Percentiles rank a stretch among this genome's conserved stretches.
Evolutionary conservation across 352 stramenopile species (phyloP).

Genomic region (Phytophthora syringae): DNA sequence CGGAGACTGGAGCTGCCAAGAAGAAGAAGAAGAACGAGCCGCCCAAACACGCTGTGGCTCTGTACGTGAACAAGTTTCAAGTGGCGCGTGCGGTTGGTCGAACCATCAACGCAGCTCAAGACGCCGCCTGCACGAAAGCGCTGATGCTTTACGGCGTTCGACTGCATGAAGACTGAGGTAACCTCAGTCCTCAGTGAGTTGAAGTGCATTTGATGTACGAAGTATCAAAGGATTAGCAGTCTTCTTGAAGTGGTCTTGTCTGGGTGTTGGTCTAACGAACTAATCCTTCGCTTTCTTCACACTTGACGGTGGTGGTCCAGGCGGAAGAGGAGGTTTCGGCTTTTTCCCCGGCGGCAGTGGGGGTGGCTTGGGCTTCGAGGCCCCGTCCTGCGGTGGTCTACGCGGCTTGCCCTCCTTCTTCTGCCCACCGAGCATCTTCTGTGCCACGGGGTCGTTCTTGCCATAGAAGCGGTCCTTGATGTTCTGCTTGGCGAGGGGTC

Average conservation of each 20-base stretch:
- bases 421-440: constrained; percentile 84
- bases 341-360: constrained; percentile 60
- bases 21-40: constrained; percentile 33
- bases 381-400: constrained; percentile 23
- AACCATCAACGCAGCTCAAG: constrained; percentile 74
- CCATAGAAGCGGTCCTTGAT: constrained; percentile 95
- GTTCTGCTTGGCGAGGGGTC: constrained; percentile 96
- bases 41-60: constrained; percentile 58
- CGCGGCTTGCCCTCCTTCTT: constrained; percentile 30
- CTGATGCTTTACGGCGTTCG: constrained; percentile 72
- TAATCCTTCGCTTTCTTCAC: constrained; percentile 33
- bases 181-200: too few relatives aligned
- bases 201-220: constrained; percentile 3
- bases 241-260: too few relatives aligned
- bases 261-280: constrained; percentile 29
- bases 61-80: constrained; percentile 73
- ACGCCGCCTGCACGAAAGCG: constrained; percentile 69
- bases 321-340: constrained; percentile 71
- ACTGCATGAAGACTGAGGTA: constrained; percentile 49
- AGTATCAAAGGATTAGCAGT: too few relatives aligned
- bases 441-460: constrained; percentile 93
- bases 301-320: constrained; percentile 53
- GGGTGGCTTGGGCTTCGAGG: constrained; percentile 62
- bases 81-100: constrained; percentile 66
- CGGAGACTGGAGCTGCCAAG: constrained; percentile 19